Percentiles rank a stretch among this genome's conserved stretches.
Evolutionary conservation across 306 rosid genomes (phyloP).

Genomic region (Luffa aegyptiaca): DNA sequence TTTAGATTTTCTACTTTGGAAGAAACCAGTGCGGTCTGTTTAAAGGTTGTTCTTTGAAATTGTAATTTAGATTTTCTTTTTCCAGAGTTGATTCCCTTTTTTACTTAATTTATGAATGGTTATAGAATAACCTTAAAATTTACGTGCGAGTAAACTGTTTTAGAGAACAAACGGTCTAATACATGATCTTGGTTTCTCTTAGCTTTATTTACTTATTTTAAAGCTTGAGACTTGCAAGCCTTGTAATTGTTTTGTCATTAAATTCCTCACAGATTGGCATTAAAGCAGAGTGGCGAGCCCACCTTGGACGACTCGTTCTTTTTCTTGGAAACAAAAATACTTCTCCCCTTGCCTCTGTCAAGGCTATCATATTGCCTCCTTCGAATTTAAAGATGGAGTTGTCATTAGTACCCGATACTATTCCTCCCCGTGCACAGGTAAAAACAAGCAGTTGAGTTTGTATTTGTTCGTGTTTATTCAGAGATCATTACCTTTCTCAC

Average conservation of each 20-base stretch:
- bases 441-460: conserved; percentile 5
- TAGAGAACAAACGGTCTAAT: not conserved
- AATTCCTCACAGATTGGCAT: conserved; percentile 57
- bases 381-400: conserved; percentile 80
- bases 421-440: conserved; percentile 99
- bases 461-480: conserved; percentile 1
- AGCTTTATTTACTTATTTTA: not conserved
- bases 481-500: conserved; percentile 3
- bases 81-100: not conserved
- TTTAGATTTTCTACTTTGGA: not conserved
- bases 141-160: not conserved
- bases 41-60: not conserved
- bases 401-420: conserved; percentile 90
- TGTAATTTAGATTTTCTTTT: not conserved
- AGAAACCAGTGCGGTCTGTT: not conserved
- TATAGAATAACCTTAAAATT: not conserved
- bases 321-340: conserved; percentile 98
- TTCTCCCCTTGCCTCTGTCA: conserved; percentile 77
- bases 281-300: conserved; percentile 94
- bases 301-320: conserved; percentile 85
- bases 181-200: not conserved
- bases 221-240: not conserved
- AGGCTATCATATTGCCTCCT: conserved; percentile 86
- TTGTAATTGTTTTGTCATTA: not conserved
- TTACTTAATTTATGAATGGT: not conserved